Evolutionary conservation across 2,329 filamentous ascomycete genomes (phyloP).

Genomic region (Trichoderma breve): DNA sequence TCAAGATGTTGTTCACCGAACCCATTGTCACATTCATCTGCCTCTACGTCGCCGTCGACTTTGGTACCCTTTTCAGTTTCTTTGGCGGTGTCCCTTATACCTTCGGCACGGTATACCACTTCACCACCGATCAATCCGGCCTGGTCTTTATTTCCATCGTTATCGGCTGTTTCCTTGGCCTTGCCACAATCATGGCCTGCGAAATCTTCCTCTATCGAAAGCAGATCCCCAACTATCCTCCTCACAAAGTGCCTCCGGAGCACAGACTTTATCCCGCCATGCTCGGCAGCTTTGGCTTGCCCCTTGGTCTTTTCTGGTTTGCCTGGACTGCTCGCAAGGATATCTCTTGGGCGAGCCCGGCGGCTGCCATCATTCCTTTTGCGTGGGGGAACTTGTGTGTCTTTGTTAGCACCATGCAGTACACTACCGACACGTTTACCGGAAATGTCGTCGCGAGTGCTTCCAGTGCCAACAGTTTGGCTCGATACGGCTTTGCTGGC

Average conservation of each 20-base stretch:
- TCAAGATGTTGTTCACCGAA: conserved; percentile 60
- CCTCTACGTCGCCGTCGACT: conserved; percentile 50
- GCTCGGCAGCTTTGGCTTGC: conserved; percentile 54
- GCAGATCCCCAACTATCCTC: conserved; percentile 33
- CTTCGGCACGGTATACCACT: conserved; percentile 46
- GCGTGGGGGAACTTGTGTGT: conserved; percentile 60
- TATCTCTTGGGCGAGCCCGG: conserved; percentile 50
- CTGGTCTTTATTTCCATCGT: conserved; percentile 47
- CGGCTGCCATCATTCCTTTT: conserved; percentile 53
- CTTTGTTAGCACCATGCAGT: conserved; percentile 53
- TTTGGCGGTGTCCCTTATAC: conserved; percentile 52
- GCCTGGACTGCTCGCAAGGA: conserved; percentile 51
- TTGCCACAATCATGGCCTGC: conserved; percentile 41
- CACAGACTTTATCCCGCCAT: conserved; percentile 58
- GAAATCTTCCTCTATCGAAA: conserved; percentile 43
- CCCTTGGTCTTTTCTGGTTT: conserved; percentile 58
- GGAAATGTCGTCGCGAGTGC: conserved; percentile 56
- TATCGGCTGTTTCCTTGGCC: conserved; percentile 45
- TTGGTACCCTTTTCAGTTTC: conserved; percentile 53
- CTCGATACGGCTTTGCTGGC: conserved; percentile 54
- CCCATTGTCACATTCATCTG: conserved; percentile 59
- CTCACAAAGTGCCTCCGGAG: conserved; percentile 48
- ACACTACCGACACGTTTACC: conserved; percentile 56
- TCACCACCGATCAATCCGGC: conserved; percentile 42
- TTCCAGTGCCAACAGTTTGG: conserved; percentile 57